Base-by-base conservation (phyloP, 129 eudicot species). In the Flaveria bidentis region DNA sequence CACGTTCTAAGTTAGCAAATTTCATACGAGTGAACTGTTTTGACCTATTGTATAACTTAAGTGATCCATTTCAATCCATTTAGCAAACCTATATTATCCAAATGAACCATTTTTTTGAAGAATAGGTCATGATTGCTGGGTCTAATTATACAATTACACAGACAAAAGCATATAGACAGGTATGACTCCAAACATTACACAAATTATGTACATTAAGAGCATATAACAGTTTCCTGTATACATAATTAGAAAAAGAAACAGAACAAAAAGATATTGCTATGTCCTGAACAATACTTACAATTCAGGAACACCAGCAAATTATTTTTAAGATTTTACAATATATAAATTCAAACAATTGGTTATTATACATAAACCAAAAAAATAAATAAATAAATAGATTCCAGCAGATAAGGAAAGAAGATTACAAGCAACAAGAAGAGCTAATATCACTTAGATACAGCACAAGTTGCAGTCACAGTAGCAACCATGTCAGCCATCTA, bases 401-500 rank as follows among this genome's bases (percentile, higher is more conserved):
- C 45, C 53, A 62, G 73, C 78, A 79, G 73, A 78, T 50, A 41
- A 63, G 71, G 67, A 33, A 78, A 69, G 69, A 75, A 69, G 62
- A 66, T 82, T 65, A 67, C 76, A 82, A 74, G 81, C 75, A 82
- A 82, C 80, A 58, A 46, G 70, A 46, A 51, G 69, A 64, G 71
- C 58, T 65, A 69, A 78, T 77, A 85, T 82, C 81, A 67, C 65
- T 45, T 78, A 28, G 77, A 85, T 80, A 82, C 82, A 49, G 77
- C 79, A 79, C 60, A 68, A 79, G 82, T 82, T 82, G 82, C 86
- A 72, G 66, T 30, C 72, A 53, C 70, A 14, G 61, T 72, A 55
- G 63, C 72, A 78, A 20, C 73, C 71, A 53, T 76, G n/a, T 68
- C 50, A 73, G 73, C 84, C 69, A 68, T 55, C 76, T 81, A 90